Evolutionary conservation across 805 yeast genomes (phyloP), one percentile per base, ranked within the genome.

Genomic region (Myxozyma udenii): DNA sequence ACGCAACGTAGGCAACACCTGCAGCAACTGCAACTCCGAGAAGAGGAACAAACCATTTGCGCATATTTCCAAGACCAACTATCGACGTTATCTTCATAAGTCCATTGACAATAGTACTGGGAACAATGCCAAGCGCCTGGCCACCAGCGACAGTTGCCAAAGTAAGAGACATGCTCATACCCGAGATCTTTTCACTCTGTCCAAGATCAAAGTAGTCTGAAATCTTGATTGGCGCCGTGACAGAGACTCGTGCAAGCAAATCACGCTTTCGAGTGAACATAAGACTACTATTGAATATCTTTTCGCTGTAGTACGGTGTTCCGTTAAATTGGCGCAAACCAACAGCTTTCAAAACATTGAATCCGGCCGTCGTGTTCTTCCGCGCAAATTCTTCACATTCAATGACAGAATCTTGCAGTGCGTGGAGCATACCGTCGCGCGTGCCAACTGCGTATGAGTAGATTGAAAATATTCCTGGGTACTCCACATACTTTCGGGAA

Each of bases 191-290:
- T 38, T 59, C 58, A 3, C 41, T 24, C 41, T 45, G 52, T 24
- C 58, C 62, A 6, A 62, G 50, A 60, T 90, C 95, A 63, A 90
- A 73, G 60, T 89, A 82, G 69, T 93, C 97, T n/a, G 74, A 48
- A 3, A 86, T 37, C 11, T 84, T 79, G 22, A 91, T 74, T 19
- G 78, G 76, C 23, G 79, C 79, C 43, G 52, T 44, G 14, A 58
- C 45, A 4, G 58, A 55, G 14, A 48, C 61, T 12, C 58, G 58
- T 12, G 78, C 74, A 24, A 82, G 68, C 3, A 76, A 67, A 62
- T 93, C 96, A 36, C 76, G 78, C 51, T 76, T 76, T 60, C 88
- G 80, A 1, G 88, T 79, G 63, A 89, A 91, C 98, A 93, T 93
- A 36, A 85, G 76, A 25, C 80, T 82, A 7, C 85, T 77, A 51